Percentiles rank a stretch among this genome's conserved stretches.
phyloP scores from a whole-genome alignment of 179 eudicot species.

The Carnegiea gigantea region DNA sequence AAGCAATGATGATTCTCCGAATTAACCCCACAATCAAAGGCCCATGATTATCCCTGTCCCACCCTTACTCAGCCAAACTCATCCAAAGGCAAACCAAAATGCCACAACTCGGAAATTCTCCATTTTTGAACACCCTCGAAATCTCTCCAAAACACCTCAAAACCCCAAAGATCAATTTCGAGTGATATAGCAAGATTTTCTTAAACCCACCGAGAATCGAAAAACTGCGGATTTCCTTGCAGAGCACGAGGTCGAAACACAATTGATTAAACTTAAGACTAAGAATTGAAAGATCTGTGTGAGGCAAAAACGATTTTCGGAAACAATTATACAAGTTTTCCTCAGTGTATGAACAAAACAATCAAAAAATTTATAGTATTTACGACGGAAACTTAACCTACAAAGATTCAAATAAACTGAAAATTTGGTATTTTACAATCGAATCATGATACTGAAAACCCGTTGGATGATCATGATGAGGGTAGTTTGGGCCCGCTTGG shows the following conservation, averaged over 20 bases:
- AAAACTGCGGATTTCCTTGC: not conserved
- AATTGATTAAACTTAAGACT: not conserved
- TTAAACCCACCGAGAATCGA: not conserved
- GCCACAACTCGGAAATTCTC: slow-evolving; percentile 8
- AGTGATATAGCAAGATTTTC: slow-evolving; percentile 2
- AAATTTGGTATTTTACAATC: slow-evolving; percentile 8
- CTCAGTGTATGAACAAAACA: slow-evolving; percentile 13
- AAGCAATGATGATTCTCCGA: not conserved
- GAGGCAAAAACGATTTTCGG: not conserved
- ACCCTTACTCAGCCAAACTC: not conserved
- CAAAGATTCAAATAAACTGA: not conserved
- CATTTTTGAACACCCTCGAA: not conserved
- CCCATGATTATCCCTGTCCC: slow-evolving; percentile 5
- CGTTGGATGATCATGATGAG: slow-evolving; percentile 17
- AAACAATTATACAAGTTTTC: slow-evolving; percentile 4
- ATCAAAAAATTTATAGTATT: slow-evolving; percentile 9
- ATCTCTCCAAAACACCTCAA: not conserved
- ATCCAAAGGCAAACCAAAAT: not conserved
- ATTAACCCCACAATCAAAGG: slow-evolving; percentile 13
- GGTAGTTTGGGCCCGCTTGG: not conserved
- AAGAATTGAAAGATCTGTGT: not conserved
- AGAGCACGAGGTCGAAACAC: not conserved
- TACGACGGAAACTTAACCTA: slow-evolving; percentile 16
- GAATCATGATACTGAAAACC: slow-evolving; percentile 16
- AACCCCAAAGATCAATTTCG: not conserved